These are phyloP conservation scores for Anthracocystis panici-leucophaei DNA, from an alignment of 1,284 basidiomycete genomes.

Conservation along the genomic window DNA sequence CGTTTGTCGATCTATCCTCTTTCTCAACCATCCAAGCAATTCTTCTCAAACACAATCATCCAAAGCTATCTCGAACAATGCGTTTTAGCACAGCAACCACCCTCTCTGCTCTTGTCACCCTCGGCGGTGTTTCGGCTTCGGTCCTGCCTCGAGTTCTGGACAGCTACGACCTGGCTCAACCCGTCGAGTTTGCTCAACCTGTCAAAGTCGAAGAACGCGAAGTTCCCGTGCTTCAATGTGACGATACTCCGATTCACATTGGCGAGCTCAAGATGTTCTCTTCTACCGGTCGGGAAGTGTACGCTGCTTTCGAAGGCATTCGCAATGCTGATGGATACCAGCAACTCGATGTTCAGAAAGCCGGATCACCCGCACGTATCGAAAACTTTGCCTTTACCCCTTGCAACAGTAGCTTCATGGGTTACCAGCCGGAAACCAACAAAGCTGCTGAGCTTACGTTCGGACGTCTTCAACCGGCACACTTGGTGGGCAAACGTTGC, in stretches of 20 bases:
- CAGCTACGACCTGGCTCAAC: constrained; percentile 41
- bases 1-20: not conserved
- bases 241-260: constrained; percentile 23
- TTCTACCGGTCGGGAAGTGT: constrained; percentile 21
- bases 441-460: constrained; percentile 47
- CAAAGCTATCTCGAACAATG: constrained; percentile 12
- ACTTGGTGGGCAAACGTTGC: constrained; percentile 42
- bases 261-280: constrained; percentile 43
- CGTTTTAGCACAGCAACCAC: constrained; percentile 33
- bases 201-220: constrained; percentile 30
- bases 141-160: constrained; percentile 40
- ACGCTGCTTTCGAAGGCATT: constrained; percentile 47
- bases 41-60: not conserved
- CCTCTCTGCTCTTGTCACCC: constrained; percentile 34
- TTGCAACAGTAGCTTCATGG: constrained; percentile 42
- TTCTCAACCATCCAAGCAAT: not conserved
- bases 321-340: constrained; percentile 45
- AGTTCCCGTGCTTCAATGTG: constrained; percentile 36
- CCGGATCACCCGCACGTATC: constrained; percentile 22
- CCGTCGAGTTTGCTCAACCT: constrained; percentile 27
- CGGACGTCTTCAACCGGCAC: constrained; percentile 49
- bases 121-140: constrained; percentile 40
- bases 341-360: constrained; percentile 45
- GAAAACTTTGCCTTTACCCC: constrained; percentile 50
- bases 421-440: constrained; percentile 40